Conservation (phyloP, 257 asterid genomes). For the Vinca minor region DNA sequence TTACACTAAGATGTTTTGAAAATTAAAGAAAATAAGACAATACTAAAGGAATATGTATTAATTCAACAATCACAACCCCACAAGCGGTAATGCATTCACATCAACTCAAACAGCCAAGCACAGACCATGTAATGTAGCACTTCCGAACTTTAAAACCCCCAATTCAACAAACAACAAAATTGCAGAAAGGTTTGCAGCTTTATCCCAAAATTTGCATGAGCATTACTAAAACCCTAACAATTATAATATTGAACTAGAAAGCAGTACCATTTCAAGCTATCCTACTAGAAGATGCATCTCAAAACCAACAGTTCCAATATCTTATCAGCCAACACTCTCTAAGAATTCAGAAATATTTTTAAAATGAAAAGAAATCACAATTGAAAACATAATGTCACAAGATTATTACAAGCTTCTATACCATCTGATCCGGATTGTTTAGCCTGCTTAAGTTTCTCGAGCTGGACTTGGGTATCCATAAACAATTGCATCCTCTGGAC, state of each 20-base stretch:
- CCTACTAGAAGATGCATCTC: not conserved
- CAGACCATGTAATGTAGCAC: not conserved
- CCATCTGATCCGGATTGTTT: slow-evolving; percentile 58
- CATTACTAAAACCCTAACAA: not conserved
- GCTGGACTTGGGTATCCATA: slow-evolving; percentile 65
- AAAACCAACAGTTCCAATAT: not conserved
- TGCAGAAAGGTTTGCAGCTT: not conserved
- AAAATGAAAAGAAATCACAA: not conserved
- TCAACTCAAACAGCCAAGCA: no score
- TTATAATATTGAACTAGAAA: not conserved
- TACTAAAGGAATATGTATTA: not conserved
- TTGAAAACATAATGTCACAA: not conserved
- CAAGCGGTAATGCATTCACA: no score
- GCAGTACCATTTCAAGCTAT: not conserved
- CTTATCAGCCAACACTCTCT: not conserved
- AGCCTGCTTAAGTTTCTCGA: slow-evolving; percentile 50
- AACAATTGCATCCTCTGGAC: slow-evolving; percentile 75
- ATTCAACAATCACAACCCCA: not conserved
- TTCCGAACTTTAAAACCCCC: not conserved
- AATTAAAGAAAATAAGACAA: no score
- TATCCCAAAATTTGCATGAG: not conserved
- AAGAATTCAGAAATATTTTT: not conserved
- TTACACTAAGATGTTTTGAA: no score
- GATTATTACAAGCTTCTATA: slow-evolving; percentile 17
- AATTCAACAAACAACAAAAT: not conserved